Conservation (phyloP, 1,284 basidiomycete species). For the Tausonia pullulans region DNA sequence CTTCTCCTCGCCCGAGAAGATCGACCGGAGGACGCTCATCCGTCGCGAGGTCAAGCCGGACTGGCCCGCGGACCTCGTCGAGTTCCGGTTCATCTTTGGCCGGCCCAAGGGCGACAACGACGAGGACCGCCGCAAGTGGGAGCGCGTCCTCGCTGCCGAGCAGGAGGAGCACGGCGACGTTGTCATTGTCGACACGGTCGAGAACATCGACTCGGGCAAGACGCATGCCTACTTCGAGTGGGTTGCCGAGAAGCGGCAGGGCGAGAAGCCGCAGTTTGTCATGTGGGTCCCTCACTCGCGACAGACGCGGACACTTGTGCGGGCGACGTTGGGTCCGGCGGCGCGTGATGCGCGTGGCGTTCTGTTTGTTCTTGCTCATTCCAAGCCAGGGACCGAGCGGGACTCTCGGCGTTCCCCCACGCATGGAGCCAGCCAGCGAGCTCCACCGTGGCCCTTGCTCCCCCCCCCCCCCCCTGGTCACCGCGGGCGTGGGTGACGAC, state of each 20-base stretch:
- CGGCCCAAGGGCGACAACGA: conserved; percentile 21
- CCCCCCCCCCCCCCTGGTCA: not conserved
- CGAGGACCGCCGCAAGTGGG: conserved; percentile 10
- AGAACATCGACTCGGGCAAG: conserved; percentile 37
- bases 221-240: conserved; percentile 37
- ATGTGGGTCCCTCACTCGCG: conserved; percentile 24
- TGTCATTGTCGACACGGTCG: conserved; percentile 33
- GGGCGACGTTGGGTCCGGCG: too few species aligned
- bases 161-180: conserved; percentile 32
- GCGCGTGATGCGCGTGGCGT: too few species aligned
- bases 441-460: too few species aligned
- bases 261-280: conserved; percentile 33
- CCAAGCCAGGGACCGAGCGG: too few species aligned
- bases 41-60: conserved; percentile 19
- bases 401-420: too few species aligned
- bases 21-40: conserved; percentile 1
- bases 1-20: conserved; percentile 29
- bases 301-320: too few species aligned
- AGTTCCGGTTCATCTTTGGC: conserved; percentile 35
- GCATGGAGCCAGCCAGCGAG: too few species aligned
- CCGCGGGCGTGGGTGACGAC: not conserved
- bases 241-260: conserved; percentile 30
- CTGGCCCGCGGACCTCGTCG: conserved; percentile 31
- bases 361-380: too few species aligned
- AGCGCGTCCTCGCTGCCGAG: conserved; percentile 25